Conservation (phyloP, 345 rosid species). For the Euclidium syriacum region DNA sequence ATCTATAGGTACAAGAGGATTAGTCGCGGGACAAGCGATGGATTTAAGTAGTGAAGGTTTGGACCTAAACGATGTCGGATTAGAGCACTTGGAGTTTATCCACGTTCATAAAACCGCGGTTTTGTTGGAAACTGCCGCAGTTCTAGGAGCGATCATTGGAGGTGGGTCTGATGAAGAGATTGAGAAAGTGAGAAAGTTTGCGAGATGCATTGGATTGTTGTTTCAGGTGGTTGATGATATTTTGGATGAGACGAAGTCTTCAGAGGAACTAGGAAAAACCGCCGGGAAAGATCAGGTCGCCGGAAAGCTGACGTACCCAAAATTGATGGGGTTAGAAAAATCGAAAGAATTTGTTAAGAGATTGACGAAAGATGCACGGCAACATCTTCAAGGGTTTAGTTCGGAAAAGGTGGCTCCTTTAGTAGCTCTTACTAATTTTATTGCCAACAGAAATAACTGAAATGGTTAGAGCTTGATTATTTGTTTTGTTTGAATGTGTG, state of each 20-base stretch:
- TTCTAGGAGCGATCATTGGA: conserved; percentile 79
- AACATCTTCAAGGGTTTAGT: conserved; percentile 59
- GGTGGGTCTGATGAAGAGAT: conserved; percentile 64
- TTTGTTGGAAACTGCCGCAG: conserved; percentile 67
- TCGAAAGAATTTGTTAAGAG: conserved; percentile 60
- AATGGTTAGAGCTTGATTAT: background rate
- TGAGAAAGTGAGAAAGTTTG: conserved; percentile 69
- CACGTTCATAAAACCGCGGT: conserved; percentile 82
- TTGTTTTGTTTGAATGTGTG: background rate
- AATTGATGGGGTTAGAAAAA: conserved; percentile 64
- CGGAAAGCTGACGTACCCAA: conserved; percentile 74
- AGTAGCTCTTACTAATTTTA: conserved; percentile 72
- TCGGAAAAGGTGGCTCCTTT: conserved; percentile 67
- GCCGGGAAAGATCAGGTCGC: conserved; percentile 85
- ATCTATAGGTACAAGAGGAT: conserved; percentile 57
- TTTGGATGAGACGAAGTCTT: conserved; percentile 81
- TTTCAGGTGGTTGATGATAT: conserved; percentile 97
- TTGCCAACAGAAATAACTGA: conserved; percentile 72
- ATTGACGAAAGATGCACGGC: conserved; percentile 60
- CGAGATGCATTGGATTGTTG: conserved; percentile 66
- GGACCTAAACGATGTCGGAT: conserved; percentile 34
- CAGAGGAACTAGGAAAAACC: conserved; percentile 82
- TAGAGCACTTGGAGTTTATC: conserved; percentile 72
- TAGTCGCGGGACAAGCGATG: conserved; percentile 86
- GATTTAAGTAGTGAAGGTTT: conserved; percentile 73